Evolutionary conservation across 2,329 filamentous ascomycete genomes (phyloP), one percentile per base, ranked within the genome.

Genomic region (Chaetothyriales sp.): DNA sequence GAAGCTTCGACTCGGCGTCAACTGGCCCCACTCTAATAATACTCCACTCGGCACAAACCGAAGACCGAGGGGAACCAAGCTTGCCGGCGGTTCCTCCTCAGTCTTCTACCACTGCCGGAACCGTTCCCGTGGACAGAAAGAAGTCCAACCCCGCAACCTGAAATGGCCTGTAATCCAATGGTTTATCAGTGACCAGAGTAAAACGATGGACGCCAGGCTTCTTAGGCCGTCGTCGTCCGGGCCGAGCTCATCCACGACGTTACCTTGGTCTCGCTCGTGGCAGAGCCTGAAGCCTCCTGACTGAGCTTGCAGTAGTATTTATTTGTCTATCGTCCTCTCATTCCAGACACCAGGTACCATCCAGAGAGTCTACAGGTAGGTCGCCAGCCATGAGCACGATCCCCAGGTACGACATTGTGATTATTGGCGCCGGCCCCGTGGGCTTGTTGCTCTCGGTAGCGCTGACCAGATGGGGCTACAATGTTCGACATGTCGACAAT

Each of bases 401-500:
- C 48, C 51, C 55, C 26, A 50, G 54, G 46, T 58, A 57, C 46
- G 81, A 84, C 61, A 76, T 77, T 48, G 87, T 95, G 59, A 88
- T 95, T 58, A 76, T 95, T 50, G 89, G 89, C 57, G 89, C 89
- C 51, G 89, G 89, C 15, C 89, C 89, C 3, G 87, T 89, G 43
- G 89, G 89, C 50, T 77, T 95, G 52, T 81, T 93, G 69, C 76
- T 95, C 20, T 92, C 87, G 7, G 88, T 88, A 26, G 90, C 85
- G 64, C 77, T 95, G 55, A 85, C 86, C 54, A 77, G 88, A 71
- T 95, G 88, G 86, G 89, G 89, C 18, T 95, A 95, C 74, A 87
- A 80, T 66, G 86, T 95, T 67, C 94, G 90, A 73, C 87, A 95
- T 69, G 87, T 95, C 63, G 89, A 95, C 70, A 94, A 93, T 68